Evolutionary conservation across 2,329 filamentous ascomycete genomes (phyloP).

Genomic region (Hypoxylon sp.): DNA sequence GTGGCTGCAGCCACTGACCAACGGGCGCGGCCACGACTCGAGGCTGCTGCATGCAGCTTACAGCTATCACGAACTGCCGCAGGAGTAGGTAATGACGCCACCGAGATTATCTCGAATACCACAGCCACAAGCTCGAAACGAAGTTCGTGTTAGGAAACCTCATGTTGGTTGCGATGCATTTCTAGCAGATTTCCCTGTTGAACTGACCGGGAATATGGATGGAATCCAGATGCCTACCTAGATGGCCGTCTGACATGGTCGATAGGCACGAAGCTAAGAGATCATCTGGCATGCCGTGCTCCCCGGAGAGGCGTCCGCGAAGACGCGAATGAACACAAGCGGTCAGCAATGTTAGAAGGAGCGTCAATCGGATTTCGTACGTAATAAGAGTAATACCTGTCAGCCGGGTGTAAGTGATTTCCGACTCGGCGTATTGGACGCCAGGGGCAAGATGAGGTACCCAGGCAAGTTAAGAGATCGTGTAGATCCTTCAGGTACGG

Average conservation of each 20-base stretch:
- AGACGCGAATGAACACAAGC: background rate
- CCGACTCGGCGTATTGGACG: background rate
- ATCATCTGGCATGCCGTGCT: constrained; percentile 15
- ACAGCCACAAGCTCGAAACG: constrained; percentile 16
- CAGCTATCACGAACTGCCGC: constrained; percentile 6
- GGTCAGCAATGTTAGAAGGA: constrained; percentile 4
- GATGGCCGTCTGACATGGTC: background rate
- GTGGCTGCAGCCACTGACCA: constrained; percentile 32
- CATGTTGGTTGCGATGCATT: background rate
- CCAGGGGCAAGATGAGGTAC: background rate
- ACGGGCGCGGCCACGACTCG: constrained; percentile 14
- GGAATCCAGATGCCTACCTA: background rate
- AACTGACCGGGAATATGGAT: background rate
- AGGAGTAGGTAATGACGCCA: constrained; percentile 3
- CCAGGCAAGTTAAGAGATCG: background rate
- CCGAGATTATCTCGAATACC: constrained; percentile 2
- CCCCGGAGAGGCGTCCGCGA: background rate
- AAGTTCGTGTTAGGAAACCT: background rate
- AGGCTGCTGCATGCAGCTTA: constrained; percentile 20
- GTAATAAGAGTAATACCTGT: background rate
- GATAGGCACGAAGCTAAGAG: constrained; percentile 11
- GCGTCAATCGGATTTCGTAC: constrained; percentile 17
- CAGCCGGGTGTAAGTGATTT: constrained; percentile 1
- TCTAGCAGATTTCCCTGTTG: constrained; percentile 2
- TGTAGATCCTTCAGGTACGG: background rate